These are phyloP conservation scores for Lichtheimia hyalospora DNA, from an alignment of 371 early-diverging fungal species.

Conservation along the genomic window DNA sequence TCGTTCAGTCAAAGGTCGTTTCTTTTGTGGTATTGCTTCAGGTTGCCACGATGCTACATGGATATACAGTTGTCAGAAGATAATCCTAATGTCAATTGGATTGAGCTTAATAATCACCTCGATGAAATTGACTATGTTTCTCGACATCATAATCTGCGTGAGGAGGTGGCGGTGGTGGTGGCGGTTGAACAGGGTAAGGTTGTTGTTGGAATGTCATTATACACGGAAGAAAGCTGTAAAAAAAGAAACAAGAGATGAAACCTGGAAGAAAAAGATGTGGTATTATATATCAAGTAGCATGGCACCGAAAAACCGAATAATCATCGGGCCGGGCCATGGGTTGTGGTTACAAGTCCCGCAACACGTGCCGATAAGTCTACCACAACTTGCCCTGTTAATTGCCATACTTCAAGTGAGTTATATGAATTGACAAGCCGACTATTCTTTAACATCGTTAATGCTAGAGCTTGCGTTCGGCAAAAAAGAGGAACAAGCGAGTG, in stretches of 20 bases:
- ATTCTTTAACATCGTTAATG: neutral
- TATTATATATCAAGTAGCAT: too few relatives aligned
- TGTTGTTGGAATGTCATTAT: neutral
- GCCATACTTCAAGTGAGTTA: too few relatives aligned
- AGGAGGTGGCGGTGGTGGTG: neutral
- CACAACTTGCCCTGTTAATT: too few relatives aligned
- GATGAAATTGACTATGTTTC: neutral
- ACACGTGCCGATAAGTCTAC: too few relatives aligned
- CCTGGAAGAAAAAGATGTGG: neutral
- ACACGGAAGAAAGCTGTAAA: neutral
- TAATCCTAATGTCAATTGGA: neutral
- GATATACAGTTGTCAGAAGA: neutral
- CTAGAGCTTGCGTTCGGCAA: slow-evolving; percentile 3
- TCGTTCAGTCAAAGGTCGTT: slow-evolving; percentile 16
- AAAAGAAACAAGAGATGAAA: neutral
- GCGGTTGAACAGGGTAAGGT: neutral
- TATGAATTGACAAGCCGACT: too few relatives aligned
- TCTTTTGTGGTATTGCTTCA: neutral
- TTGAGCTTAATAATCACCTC: neutral
- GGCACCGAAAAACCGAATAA: too few relatives aligned
- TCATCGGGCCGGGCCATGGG: too few relatives aligned
- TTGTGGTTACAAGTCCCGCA: too few relatives aligned
- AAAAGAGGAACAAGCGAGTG: slow-evolving; percentile 16
- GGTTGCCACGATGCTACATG: neutral
- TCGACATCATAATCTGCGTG: neutral